Conservation (phyloP, 352 stramenopile genomes). For the Pythium sukuiense region DNA sequence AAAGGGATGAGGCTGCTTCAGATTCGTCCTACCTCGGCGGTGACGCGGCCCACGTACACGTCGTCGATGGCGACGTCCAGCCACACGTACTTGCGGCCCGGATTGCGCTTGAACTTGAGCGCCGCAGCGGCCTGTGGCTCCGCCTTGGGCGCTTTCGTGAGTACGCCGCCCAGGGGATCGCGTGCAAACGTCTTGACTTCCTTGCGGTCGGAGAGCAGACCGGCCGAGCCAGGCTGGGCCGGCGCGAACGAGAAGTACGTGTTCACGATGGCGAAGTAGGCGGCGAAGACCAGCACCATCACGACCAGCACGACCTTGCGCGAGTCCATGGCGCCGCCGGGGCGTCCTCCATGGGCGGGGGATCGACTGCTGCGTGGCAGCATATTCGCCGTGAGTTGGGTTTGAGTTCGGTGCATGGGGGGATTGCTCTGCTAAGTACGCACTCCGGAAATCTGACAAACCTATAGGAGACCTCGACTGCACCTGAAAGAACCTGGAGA, state of each 20-base stretch:
- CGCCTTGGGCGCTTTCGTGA: constrained; percentile 2
- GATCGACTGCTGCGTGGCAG: constrained; percentile 36
- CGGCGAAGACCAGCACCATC: constrained; percentile 57
- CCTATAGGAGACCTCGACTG: not conserved
- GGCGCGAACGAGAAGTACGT: constrained; percentile 54
- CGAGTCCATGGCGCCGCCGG: constrained; percentile 30
- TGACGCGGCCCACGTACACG: constrained; percentile 66
- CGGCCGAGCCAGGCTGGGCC: constrained; percentile 4
- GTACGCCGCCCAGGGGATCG: not conserved
- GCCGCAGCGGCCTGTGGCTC: not conserved
- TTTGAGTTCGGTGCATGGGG: not conserved
- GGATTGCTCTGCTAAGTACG: not conserved
- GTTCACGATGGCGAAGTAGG: constrained; percentile 69
- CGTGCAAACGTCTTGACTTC: constrained; percentile 9
- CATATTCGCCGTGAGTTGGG: constrained; percentile 20
- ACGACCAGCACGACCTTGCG: constrained; percentile 56
- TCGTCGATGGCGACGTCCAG: constrained; percentile 83
- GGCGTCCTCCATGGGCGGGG: constrained; percentile 2
- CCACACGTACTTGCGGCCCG: constrained; percentile 83
- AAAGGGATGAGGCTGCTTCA: not conserved
- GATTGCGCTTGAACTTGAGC: constrained; percentile 50
- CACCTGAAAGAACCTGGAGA: no score
- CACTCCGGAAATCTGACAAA: not conserved
- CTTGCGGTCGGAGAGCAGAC: not conserved
- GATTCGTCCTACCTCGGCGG: constrained; percentile 45